Conservation (phyloP, 108 stramenopile genomes). For the Cyclostephanos tholiformis region DNA sequence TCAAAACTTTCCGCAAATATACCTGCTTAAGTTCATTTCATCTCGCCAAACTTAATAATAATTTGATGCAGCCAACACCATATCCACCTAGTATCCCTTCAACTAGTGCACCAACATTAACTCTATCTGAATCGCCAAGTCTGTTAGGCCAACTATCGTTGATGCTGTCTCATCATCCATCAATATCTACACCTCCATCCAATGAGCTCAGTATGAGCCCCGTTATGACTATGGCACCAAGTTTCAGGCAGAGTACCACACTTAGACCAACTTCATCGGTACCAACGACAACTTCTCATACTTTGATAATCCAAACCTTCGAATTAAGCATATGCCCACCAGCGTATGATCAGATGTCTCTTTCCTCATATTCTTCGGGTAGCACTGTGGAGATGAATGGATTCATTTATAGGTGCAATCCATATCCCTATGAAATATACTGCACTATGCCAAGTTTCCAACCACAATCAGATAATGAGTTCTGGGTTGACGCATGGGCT, state of each 20-base stretch:
- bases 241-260: too few relatives aligned
- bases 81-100: neutral
- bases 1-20: too few relatives aligned
- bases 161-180: neutral
- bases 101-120: neutral
- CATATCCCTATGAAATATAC: conserved; percentile 10
- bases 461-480: neutral
- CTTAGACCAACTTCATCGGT: neutral
- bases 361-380: conserved; percentile 4
- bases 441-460: neutral
- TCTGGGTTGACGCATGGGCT: neutral
- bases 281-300: neutral
- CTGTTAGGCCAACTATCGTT: neutral
- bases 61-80: neutral
- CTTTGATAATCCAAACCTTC: neutral
- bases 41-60: too few relatives aligned
- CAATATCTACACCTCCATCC: too few relatives aligned
- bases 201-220: too few relatives aligned
- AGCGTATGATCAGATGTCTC: conserved; percentile 7
- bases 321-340: conserved; percentile 9
- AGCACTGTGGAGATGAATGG: conserved; percentile 7
- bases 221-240: too few relatives aligned
- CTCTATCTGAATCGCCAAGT: neutral
- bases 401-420: conserved; percentile 13
- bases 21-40: too few relatives aligned